Evolutionary conservation across 139 green algal species (phyloP).

Genomic region (Chlamydomonas sphaeroides): DNA sequence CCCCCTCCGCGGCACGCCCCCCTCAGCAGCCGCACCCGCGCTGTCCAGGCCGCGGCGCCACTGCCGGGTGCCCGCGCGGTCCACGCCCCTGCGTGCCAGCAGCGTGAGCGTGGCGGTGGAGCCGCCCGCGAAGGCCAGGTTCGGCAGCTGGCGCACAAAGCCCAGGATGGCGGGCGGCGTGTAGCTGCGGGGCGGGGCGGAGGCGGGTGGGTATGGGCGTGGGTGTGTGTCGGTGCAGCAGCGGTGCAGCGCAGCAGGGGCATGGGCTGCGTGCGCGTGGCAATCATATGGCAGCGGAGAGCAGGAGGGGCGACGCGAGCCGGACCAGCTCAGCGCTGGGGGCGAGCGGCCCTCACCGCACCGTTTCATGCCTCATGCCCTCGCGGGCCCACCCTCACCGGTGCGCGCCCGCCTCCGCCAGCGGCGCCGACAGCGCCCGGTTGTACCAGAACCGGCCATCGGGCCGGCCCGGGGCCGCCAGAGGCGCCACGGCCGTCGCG

Average conservation of each 20-base stretch:
- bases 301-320: too few relatives aligned
- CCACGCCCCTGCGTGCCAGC: slow-evolving; percentile 54
- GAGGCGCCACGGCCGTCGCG: background rate
- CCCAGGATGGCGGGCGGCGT: slow-evolving; percentile 74
- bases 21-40: slow-evolving; percentile 46
- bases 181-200: slow-evolving; percentile 49
- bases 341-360: too few relatives aligned
- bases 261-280: too few relatives aligned
- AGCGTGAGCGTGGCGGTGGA: slow-evolving; percentile 46
- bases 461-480: slow-evolving; percentile 53
- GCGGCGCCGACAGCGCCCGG: slow-evolving; percentile 58
- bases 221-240: too few relatives aligned
- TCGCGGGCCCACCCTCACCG: slow-evolving; percentile 26
- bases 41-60: slow-evolving; percentile 86
- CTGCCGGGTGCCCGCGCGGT: slow-evolving; percentile 79
- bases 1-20: too few relatives aligned
- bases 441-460: slow-evolving; percentile 85
- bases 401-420: slow-evolving; percentile 60
- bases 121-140: slow-evolving; percentile 52
- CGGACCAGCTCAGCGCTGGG: too few relatives aligned
- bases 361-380: too few relatives aligned
- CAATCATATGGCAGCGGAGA: too few relatives aligned
- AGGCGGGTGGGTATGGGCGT: background rate
- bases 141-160: slow-evolving; percentile 77
- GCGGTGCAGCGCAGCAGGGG: too few relatives aligned